Evolutionary conservation across 495 filamentous ascomycete species (phyloP).

Genomic region (Tuber brumale): DNA sequence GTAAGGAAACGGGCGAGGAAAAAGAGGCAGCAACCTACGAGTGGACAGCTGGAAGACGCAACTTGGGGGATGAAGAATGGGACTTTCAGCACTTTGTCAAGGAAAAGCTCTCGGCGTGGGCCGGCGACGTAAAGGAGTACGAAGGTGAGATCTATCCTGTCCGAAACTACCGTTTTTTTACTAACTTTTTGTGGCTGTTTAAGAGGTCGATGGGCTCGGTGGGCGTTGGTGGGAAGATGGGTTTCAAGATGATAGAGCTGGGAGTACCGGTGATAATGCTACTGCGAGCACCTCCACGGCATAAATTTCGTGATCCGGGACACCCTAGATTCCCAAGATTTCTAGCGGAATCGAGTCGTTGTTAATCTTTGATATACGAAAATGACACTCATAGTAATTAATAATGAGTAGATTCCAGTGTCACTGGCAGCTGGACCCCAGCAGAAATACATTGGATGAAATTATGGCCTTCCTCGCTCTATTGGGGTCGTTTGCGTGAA

Average conservation of each 20-base stretch:
- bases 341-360: background rate
- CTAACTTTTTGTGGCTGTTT: constrained; percentile 5
- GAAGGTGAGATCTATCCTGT: constrained; percentile 17
- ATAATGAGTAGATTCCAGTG: background rate
- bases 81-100: constrained; percentile 33
- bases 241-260: constrained; percentile 1
- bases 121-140: constrained; percentile 21
- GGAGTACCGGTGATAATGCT: background rate
- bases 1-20: constrained; percentile 53
- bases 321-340: background rate
- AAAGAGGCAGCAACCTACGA: constrained; percentile 71
- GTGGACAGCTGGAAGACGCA: constrained; percentile 42
- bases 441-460: background rate
- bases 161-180: background rate
- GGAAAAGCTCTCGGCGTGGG: constrained; percentile 31
- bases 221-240: constrained; percentile 16
- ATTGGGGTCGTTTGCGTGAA: background rate
- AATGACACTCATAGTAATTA: background rate
- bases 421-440: background rate
- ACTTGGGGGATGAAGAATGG: constrained; percentile 31
- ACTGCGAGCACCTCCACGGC: background rate
- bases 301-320: background rate
- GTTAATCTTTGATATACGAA: background rate
- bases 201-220: constrained; percentile 20
- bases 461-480: background rate